A percentile compares a stretch with the other conserved stretches of the same genome.
Conservation (phyloP, 768 basidiomycete species). For the Boletus reticuloceps region DNA sequence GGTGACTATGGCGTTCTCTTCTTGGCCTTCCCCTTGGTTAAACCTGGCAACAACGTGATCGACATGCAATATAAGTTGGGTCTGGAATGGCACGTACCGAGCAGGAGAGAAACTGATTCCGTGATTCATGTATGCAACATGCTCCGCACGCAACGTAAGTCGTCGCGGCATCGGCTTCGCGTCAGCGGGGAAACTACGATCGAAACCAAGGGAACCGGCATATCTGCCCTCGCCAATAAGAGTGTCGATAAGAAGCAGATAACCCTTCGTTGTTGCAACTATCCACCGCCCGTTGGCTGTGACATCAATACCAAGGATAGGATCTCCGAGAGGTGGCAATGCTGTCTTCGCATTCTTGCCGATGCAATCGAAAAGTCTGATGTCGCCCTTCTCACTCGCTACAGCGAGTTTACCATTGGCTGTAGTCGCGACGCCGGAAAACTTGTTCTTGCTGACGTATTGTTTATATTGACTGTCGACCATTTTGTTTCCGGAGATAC, state of each 20-base stretch:
- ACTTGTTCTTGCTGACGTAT: slow-evolving; percentile 92
- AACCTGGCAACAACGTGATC: slow-evolving; percentile 53
- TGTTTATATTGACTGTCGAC: slow-evolving; percentile 96
- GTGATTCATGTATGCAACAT: slow-evolving; percentile 91
- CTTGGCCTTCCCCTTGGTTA: slow-evolving; percentile 83
- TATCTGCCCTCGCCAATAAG: slow-evolving; percentile 90
- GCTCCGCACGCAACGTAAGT: slow-evolving; percentile 84
- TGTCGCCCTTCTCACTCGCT: slow-evolving; percentile 95
- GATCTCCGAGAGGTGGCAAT: slow-evolving; percentile 90
- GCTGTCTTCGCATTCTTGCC: slow-evolving; percentile 99
- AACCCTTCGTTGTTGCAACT: slow-evolving; percentile 93
- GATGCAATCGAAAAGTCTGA: slow-evolving; percentile 90
- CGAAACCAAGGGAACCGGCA: slow-evolving; percentile 82
- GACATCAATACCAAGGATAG: slow-evolving; percentile 92
- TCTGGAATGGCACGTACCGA: slow-evolving; percentile 49
- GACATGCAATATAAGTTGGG: background rate
- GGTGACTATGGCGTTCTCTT: slow-evolving; percentile 94
- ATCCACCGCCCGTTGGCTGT: slow-evolving; percentile 93
- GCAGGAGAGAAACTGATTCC: slow-evolving; percentile 89
- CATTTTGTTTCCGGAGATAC: slow-evolving; percentile 87
- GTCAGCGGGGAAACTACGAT: slow-evolving; percentile 91
- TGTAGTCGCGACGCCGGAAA: slow-evolving; percentile 90
- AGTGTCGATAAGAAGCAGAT: slow-evolving; percentile 91
- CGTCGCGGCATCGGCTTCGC: slow-evolving; percentile 90
- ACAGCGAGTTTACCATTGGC: slow-evolving; percentile 85